Evolutionary conservation across 805 yeast genomes (phyloP).

Genomic region (Yarrowia keelungensis): DNA sequence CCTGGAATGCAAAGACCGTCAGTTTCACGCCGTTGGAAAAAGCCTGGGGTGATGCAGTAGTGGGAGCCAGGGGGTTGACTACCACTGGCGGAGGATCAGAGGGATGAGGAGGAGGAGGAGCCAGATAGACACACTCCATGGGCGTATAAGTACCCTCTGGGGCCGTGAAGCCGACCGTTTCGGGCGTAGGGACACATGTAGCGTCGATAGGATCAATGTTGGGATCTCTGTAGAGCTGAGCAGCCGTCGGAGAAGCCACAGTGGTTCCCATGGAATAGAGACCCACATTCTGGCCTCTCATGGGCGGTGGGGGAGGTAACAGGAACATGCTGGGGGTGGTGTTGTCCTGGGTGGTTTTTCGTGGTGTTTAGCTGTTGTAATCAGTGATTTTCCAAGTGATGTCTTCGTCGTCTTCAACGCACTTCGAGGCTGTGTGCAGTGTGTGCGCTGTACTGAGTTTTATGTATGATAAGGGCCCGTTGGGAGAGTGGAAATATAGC

Average conservation of each 20-base stretch:
- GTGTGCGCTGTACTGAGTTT: slow-evolving; percentile 8
- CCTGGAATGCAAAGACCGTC: slow-evolving; percentile 26
- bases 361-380: background rate
- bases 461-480: slow-evolving; percentile 26
- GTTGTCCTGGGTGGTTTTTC: background rate
- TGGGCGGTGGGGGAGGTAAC: slow-evolving; percentile 30
- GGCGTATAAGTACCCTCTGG: slow-evolving; percentile 50
- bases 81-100: slow-evolving; percentile 48
- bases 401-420: too few relatives aligned
- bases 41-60: slow-evolving; percentile 46
- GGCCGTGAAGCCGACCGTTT: slow-evolving; percentile 43
- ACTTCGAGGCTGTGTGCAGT: slow-evolving; percentile 18
- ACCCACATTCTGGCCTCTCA: slow-evolving; percentile 18
- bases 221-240: slow-evolving; percentile 35
- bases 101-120: slow-evolving; percentile 53
- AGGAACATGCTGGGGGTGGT: slow-evolving; percentile 2
- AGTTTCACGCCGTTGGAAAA: slow-evolving; percentile 44
- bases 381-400: too few relatives aligned
- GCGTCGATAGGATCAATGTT: slow-evolving; percentile 22
- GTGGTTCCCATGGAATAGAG: slow-evolving; percentile 25
- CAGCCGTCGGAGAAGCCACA: slow-evolving; percentile 19
- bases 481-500: slow-evolving; percentile 10
- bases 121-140: slow-evolving; percentile 48
- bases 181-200: slow-evolving; percentile 14
- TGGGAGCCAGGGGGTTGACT: slow-evolving; percentile 51